Base-by-base conservation (phyloP, 2,329 filamentous ascomycete species). In the Plectosphaerella sp. region DNA sequence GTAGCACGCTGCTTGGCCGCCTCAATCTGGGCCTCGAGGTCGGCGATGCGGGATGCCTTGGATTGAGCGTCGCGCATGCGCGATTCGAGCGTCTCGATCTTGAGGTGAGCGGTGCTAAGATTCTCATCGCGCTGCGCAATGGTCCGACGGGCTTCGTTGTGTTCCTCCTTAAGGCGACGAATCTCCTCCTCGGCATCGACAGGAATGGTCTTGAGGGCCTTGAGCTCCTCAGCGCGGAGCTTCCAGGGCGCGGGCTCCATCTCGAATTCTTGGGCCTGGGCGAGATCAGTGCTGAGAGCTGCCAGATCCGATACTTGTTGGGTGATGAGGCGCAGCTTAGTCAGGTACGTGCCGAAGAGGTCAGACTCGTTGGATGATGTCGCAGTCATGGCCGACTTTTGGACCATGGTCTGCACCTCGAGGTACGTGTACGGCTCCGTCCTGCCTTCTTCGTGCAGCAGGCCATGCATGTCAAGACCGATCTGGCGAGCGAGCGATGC, bases 11-110 rank as follows among this genome's bases (percentile, higher is more conserved):
- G 68, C 56, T 78, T 75, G 24, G 80, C 75, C 16, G 76, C 71
- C 47, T 78, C 76, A 22, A 88, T 74, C 60, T 78, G 73, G 35
- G 70, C 71, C 66, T 90, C 87, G 12, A 91, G 75, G 50, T 84
- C 82, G 18, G 75, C 74, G 58, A 91, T 88, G 49, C 79, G 79
- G 48, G 84, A 82, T 14, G 88, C 83, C 69, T 93, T 92, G 65
- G 88, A 84, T 58, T 85, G 84, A 6, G 89, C 89, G 63, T 95
- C 91, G 53, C 86, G 84, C 86, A 94, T 92, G 52, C 90, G 81
- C 8, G 89, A 89, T 67, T 96, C 89, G 37, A 97, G 83, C 41
- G 94, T 89, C 69, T 97, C 93, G 59, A 97, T 96, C 68, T 94
- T 92, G 59, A 97, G 87, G n/a, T 87, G 82, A 22, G 89, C 81